Percentiles rank a stretch among this genome's conserved stretches.
Conservation (phyloP, 441 rosid species). For the Brassica balearica region DNA sequence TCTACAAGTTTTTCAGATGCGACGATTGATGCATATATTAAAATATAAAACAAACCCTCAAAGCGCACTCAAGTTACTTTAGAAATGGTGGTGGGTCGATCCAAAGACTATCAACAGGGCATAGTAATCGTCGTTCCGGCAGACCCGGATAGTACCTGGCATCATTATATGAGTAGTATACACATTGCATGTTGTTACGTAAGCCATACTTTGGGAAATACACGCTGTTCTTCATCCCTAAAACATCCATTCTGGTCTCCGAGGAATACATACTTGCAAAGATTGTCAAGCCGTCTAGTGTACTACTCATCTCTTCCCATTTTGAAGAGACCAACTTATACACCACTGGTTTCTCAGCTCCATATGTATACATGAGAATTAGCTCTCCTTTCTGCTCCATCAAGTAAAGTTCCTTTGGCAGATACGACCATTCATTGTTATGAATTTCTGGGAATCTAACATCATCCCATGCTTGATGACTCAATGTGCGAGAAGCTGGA, state of each 20-base stretch:
- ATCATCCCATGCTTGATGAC: background rate
- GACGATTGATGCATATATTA: background rate
- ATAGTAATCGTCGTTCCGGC: background rate
- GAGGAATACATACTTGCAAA: background rate
- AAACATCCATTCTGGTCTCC: background rate
- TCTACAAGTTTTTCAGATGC: background rate
- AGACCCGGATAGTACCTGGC: background rate
- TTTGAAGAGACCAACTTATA: background rate
- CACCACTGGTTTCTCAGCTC: background rate
- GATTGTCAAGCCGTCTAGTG: background rate
- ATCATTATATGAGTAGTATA: background rate
- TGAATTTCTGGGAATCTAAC: background rate
- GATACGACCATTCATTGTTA: background rate
- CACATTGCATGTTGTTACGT: background rate
- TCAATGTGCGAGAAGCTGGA: background rate
- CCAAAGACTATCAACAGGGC: background rate
- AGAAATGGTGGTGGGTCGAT: background rate
- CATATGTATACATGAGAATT: background rate
- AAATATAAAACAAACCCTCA: background rate
- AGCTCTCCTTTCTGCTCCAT: slow-evolving; percentile 13
- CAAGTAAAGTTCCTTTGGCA: background rate
- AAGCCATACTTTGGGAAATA: background rate
- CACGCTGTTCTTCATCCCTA: background rate
- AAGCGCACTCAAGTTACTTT: background rate
- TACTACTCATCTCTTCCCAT: slow-evolving; percentile 1